phyloP scores from a whole-genome alignment of 2,329 filamentous ascomycete species.

The Cladosporium sp. region DNA sequence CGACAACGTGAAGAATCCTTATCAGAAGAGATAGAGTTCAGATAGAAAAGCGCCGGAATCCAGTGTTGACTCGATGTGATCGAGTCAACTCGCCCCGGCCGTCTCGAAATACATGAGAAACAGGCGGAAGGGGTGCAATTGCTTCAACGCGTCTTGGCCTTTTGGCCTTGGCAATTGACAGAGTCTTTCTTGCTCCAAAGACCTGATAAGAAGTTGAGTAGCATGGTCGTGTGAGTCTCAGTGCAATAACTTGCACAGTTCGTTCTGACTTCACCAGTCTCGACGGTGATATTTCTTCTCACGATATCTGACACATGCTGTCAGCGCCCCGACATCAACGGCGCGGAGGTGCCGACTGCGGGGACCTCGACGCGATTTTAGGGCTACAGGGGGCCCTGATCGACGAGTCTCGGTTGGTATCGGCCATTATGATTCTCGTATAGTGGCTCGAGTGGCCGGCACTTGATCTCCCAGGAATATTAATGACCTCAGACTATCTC shows the following conservation, averaged over 20 bases:
- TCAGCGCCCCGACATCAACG: not conserved
- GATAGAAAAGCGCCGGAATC: conserved; percentile 8
- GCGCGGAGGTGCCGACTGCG: not conserved
- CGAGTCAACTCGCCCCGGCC: conserved; percentile 16
- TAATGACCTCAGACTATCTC: too few species aligned
- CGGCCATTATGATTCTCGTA: too few species aligned
- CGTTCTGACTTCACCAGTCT: too few species aligned
- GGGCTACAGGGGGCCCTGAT: not conserved
- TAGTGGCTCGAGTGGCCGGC: too few species aligned
- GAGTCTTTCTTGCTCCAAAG: too few species aligned
- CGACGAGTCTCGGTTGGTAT: not conserved
- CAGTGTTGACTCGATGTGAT: conserved; percentile 22
- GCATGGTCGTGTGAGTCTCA: too few species aligned
- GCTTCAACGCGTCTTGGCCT: too few species aligned
- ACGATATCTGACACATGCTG: not conserved
- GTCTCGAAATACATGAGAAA: not conserved
- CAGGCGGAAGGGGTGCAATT: too few species aligned
- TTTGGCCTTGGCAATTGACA: too few species aligned
- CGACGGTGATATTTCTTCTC: not conserved
- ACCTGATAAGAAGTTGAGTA: too few species aligned
- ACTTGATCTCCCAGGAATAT: too few species aligned
- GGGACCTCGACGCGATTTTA: not conserved
- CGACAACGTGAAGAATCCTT: conserved; percentile 6
- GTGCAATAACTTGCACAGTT: too few species aligned
- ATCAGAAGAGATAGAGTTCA: conserved; percentile 14